Conservation (phyloP, 2,329 filamentous ascomycete species). For the Pseudonectria foliicola region DNA sequence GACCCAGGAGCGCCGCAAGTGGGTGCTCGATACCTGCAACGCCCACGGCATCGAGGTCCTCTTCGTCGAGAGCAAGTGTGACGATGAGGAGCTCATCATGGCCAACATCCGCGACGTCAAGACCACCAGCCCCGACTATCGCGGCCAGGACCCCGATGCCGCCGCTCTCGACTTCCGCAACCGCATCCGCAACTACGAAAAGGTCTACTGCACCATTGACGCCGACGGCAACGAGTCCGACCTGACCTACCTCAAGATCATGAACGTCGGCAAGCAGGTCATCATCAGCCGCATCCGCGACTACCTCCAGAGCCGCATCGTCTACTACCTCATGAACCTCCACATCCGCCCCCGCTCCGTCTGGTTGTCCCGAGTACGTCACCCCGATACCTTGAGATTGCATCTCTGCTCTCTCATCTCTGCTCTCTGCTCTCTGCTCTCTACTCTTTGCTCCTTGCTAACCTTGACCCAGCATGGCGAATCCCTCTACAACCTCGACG, state of each 20-base stretch:
- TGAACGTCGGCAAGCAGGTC: slow-evolving; percentile 91
- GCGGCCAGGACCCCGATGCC: slow-evolving; percentile 85
- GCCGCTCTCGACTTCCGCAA: slow-evolving; percentile 89
- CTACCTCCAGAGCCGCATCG: slow-evolving; percentile 90
- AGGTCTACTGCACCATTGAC: slow-evolving; percentile 90
- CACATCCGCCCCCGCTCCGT: slow-evolving; percentile 96
- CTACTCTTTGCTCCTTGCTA: neutral
- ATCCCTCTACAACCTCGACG: slow-evolving; percentile 83
- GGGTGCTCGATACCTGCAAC: slow-evolving; percentile 78
- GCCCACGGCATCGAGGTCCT: slow-evolving; percentile 78
- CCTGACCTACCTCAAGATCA: slow-evolving; percentile 93
- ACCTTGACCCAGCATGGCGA: slow-evolving; percentile 74
- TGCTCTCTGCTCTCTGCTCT: neutral
- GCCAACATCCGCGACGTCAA: slow-evolving; percentile 97
- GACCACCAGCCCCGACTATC: slow-evolving; percentile 90
- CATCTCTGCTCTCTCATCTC: too few relatives aligned
- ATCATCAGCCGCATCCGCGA: slow-evolving; percentile 98
- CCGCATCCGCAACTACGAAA: slow-evolving; percentile 94
- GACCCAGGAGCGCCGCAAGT: slow-evolving; percentile 79
- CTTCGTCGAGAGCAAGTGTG: slow-evolving; percentile 95
- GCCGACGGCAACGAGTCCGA: slow-evolving; percentile 71
- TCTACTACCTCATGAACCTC: slow-evolving; percentile 98
- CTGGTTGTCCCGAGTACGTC: slow-evolving; percentile 82
- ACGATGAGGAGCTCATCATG: slow-evolving; percentile 95
- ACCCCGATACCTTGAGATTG: too few relatives aligned